Percentiles rank a stretch among this genome's conserved stretches.
These are phyloP conservation scores for Spathaspora passalidarum DNA, from an alignment of 805 yeast species.

Conservation along the genomic window DNA sequence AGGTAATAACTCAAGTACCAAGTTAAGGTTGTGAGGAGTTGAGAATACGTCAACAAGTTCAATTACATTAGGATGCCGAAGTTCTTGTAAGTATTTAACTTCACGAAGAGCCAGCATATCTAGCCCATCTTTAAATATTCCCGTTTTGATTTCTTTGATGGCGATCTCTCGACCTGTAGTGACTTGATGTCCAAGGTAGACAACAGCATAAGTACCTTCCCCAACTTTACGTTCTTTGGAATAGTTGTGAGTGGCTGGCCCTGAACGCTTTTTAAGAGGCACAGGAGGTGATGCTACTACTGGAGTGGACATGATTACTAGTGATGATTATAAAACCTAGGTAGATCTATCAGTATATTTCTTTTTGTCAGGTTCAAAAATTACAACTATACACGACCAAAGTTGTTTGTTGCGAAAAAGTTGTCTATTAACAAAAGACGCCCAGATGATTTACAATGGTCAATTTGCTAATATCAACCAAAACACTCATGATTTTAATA, in stretches of 20 bases:
- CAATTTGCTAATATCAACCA: no score
- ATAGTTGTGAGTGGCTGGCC: conserved; percentile 21
- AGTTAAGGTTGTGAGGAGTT: conserved; percentile 59
- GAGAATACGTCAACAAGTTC: conserved; percentile 87
- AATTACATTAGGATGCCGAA: conserved; percentile 70
- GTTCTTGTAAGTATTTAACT: conserved; percentile 81
- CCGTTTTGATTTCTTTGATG: conserved; percentile 92
- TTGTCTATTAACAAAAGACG: no score
- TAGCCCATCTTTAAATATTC: conserved; percentile 90
- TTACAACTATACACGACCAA: not conserved
- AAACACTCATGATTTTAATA: no score
- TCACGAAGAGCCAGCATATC: conserved; percentile 98
- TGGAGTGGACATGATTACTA: conserved; percentile 6
- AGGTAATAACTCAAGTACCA: conserved; percentile 87
- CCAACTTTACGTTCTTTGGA: conserved; percentile 83
- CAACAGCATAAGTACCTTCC: conserved; percentile 99
- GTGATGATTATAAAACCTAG: not conserved
- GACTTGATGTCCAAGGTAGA: conserved; percentile 72
- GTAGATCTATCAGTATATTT: not conserved
- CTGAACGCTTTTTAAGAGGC: not conserved
- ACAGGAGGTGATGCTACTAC: not conserved
- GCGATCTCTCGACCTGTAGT: conserved; percentile 66
- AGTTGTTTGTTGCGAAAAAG: not conserved
- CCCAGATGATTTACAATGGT: no score
- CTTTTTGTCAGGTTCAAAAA: not conserved